These are phyloP conservation scores for Hirsutella thompsonii DNA, from an alignment of 2,329 filamentous ascomycete genomes.

Conservation along the genomic window DNA sequence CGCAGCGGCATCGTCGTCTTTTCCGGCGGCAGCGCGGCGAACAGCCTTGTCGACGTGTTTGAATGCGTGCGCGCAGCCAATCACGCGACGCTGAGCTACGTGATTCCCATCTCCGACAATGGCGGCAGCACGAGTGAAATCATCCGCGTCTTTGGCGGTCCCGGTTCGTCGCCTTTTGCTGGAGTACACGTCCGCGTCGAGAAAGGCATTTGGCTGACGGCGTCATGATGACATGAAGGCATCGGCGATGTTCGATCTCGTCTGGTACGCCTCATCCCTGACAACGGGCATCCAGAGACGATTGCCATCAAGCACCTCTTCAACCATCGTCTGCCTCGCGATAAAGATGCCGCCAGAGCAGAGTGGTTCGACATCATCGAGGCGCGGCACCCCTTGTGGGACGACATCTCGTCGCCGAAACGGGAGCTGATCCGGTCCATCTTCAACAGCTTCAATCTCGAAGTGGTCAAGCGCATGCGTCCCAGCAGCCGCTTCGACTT, in stretches of 20 bases:
- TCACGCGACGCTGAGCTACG: slow-evolving; percentile 59
- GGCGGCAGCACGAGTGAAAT: slow-evolving; percentile 88
- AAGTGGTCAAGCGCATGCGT: slow-evolving; percentile 64
- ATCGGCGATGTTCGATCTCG: slow-evolving; percentile 38
- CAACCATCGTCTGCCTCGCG: slow-evolving; percentile 66
- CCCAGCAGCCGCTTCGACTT: slow-evolving; percentile 68
- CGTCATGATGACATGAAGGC: slow-evolving; percentile 32
- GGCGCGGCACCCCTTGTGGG: slow-evolving; percentile 67
- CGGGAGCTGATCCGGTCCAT: slow-evolving; percentile 66
- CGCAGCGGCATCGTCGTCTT: slow-evolving; percentile 58
- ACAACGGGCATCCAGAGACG: slow-evolving; percentile 47
- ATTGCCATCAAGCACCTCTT: slow-evolving; percentile 71
- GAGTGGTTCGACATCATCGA: slow-evolving; percentile 91
- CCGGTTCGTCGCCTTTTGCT: slow-evolving; percentile 51
- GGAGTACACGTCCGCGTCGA: too few relatives aligned
- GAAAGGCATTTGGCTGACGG: neutral
- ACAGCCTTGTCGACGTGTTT: slow-evolving; percentile 87
- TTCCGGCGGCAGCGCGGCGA: slow-evolving; percentile 87
- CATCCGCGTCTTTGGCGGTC: slow-evolving; percentile 87
- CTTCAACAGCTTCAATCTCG: slow-evolving; percentile 63
- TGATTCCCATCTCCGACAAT: slow-evolving; percentile 94
- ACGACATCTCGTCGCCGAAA: slow-evolving; percentile 54
- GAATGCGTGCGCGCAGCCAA: slow-evolving; percentile 51
- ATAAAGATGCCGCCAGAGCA: slow-evolving; percentile 45
- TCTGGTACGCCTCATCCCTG: slow-evolving; percentile 78